Percentiles rank a stretch among this genome's conserved stretches.
Conservation (phyloP, 1,284 basidiomycete species). For the Prillingera fragicola region DNA sequence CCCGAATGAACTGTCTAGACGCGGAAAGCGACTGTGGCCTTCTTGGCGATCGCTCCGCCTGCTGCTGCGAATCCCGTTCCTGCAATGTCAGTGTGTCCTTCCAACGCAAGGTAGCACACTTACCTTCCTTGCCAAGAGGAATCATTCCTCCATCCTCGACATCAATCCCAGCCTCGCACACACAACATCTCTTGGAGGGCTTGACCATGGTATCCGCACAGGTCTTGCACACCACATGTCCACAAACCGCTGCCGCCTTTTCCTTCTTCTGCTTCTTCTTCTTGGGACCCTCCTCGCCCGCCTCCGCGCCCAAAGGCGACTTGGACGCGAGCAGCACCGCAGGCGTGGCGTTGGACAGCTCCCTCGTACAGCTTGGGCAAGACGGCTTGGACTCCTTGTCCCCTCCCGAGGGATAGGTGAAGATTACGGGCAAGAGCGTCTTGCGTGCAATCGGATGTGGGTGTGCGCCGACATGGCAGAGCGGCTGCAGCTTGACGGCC, state of each 20-base stretch:
- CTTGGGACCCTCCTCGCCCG: constrained; percentile 9
- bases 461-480: constrained; percentile 75
- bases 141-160: constrained; percentile 30
- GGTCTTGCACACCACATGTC: constrained; percentile 78
- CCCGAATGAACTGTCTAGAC: too few species aligned
- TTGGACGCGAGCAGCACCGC: constrained; percentile 55
- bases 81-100: constrained; percentile 36
- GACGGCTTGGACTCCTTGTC: constrained; percentile 52
- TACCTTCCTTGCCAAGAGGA: constrained; percentile 65
- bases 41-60: constrained; percentile 68
- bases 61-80: constrained; percentile 85
- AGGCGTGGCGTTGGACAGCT: constrained; percentile 69
- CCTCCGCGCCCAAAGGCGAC: constrained; percentile 8
- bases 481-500: constrained; percentile 76
- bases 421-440: constrained; percentile 66
- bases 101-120: constrained; percentile 18
- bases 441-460: constrained; percentile 59
- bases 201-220: constrained; percentile 76
- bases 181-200: constrained; percentile 68
- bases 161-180: constrained; percentile 67
- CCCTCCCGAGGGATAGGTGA: constrained; percentile 54
- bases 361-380: constrained; percentile 84
- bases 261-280: constrained; percentile 34
- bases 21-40: constrained; percentile 35
- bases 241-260: constrained; percentile 53